phyloP scores from a whole-genome alignment of 2,329 filamentous ascomycete genomes.

The Penicillium sp. region DNA sequence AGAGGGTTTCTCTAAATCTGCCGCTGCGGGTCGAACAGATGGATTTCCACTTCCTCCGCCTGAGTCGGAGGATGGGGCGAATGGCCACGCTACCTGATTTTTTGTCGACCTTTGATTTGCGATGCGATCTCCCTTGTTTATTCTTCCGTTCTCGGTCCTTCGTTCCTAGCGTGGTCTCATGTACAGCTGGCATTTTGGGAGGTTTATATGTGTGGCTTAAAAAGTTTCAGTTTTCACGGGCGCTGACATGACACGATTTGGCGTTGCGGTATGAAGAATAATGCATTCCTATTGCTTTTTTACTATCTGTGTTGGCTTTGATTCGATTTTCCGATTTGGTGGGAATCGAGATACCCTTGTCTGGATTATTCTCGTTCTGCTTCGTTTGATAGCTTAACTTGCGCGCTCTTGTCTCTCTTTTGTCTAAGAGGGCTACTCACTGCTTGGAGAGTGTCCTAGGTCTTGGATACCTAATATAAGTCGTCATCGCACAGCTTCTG shows the following conservation, averaged over 20 bases:
- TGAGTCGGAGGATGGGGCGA: constrained; percentile 27
- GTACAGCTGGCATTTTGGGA: constrained; percentile 17
- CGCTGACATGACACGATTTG: constrained; percentile 16
- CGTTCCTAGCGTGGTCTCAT: constrained; percentile 15
- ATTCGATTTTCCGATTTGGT: neutral
- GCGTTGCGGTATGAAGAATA: constrained; percentile 25
- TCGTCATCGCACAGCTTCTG: neutral
- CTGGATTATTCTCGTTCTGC: neutral
- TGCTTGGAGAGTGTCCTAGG: neutral
- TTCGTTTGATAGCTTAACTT: neutral
- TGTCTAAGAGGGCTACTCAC: neutral
- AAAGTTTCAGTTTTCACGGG: constrained; percentile 14
- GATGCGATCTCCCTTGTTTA: neutral
- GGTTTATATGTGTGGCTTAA: constrained; percentile 13
- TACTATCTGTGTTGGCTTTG: constrained; percentile 5
- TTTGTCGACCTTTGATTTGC: neutral
- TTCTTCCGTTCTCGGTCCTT: neutral
- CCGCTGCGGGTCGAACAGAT: constrained; percentile 48
- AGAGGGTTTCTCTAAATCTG: constrained; percentile 71
- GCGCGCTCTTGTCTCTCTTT: neutral
- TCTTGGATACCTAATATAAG: neutral
- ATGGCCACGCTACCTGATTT: constrained; percentile 5
- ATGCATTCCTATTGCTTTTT: constrained; percentile 12
- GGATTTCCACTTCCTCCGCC: constrained; percentile 41
- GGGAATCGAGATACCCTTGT: constrained; percentile 25